Percentiles rank a stretch among this genome's conserved stretches.
phyloP scores from a whole-genome alignment of 768 basidiomycete genomes.

The Postia placenta region DNA sequence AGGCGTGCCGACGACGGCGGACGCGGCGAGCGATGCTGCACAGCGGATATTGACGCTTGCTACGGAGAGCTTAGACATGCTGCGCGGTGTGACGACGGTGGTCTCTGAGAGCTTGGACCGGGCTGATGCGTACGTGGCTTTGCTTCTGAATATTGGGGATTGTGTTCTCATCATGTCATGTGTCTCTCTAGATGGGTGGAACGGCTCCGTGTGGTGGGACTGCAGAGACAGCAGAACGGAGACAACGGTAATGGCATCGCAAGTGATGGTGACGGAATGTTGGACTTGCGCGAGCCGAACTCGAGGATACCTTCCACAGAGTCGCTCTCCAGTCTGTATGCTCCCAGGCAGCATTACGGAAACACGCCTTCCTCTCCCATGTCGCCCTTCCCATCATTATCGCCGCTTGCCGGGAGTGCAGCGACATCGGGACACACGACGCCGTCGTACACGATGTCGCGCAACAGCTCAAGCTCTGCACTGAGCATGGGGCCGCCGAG shows the following conservation, averaged over 20 bases:
- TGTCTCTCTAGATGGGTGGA: conserved; percentile 65
- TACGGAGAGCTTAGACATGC: conserved; percentile 90
- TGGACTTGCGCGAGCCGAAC: conserved; percentile 11
- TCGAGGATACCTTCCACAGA: conserved; percentile 3
- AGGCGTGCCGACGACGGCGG: conserved; percentile 31
- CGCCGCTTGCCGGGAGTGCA: conserved; percentile 2
- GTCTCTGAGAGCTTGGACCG: conserved; percentile 84
- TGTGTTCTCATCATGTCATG: conserved; percentile 6
- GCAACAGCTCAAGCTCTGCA: conserved; percentile 5
- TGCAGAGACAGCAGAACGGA: conserved; percentile 47
- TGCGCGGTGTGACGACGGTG: conserved; percentile 81
- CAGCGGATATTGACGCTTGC: conserved; percentile 79
- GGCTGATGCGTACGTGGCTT: conserved; percentile 69
- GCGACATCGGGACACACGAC: conserved; percentile 12
- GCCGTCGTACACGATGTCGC: conserved; percentile 9
- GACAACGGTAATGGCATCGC: conserved; percentile 2
- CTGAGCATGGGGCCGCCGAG: conserved; percentile 10
- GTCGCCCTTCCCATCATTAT: conserved; percentile 10
- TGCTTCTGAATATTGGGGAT: neutral
- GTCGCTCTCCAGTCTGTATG: conserved; percentile 6
- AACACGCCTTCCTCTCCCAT: conserved; percentile 1
- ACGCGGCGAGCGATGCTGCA: conserved; percentile 66
- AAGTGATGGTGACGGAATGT: conserved; percentile 9
- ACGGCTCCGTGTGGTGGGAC: conserved; percentile 68
- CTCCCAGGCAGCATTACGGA: conserved; percentile 1